Base-by-base conservation (phyloP, 2,329 filamentous ascomycete species). In the Fonsecaea nubica region DNA sequence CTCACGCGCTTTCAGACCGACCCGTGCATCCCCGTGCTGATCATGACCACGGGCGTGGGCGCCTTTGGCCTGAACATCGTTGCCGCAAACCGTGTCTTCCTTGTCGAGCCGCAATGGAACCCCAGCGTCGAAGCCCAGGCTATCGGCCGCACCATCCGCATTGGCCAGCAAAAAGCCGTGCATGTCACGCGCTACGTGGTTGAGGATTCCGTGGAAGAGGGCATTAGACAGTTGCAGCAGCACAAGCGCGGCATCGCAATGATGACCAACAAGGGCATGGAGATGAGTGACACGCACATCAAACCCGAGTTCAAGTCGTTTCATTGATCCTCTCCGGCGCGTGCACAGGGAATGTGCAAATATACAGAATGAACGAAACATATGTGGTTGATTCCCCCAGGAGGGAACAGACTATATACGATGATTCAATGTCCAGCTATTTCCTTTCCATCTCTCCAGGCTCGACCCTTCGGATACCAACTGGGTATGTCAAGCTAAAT, bases 61-160 rank as follows among this genome's bases (percentile, higher is more conserved):
- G 84, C 82, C 0, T 80, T 82, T 35, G 83, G 82, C 9, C 65
- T 86, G 0, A 85, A 85, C n/a, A 75, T 86, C 2, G 80, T 81
- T 0, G 77, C 76, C 0, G 83, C 83, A 0, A 83, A 81, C 52
- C 77, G 80, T 0, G 79, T 86, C 0, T 83, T 83, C 64, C 80
- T 86, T 2, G 74, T 86, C 0, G 85, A 86, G 58, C 80, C 82
- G 0, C 85, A 86, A 32, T 86, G 84, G 84, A 86, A 86, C 45
- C 84, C 84, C 0, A 81, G 78, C 1, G 79, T 84, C 0, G 85
- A 86, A 64, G 80, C 79, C 12, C 84, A 87, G 62, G 85, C 84
- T 0, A 80, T 86, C 12, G 83, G 78, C 0, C 75, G 84, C 10
- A 82, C 82, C 0, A 73, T 84, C 2, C 79, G 84, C 0, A 74